A percentile compares a stretch with the other conserved stretches of the same genome.
These are phyloP conservation scores for Ceratobasidium sp. DNA, from an alignment of 1,284 basidiomycete species.

Conservation along the genomic window DNA sequence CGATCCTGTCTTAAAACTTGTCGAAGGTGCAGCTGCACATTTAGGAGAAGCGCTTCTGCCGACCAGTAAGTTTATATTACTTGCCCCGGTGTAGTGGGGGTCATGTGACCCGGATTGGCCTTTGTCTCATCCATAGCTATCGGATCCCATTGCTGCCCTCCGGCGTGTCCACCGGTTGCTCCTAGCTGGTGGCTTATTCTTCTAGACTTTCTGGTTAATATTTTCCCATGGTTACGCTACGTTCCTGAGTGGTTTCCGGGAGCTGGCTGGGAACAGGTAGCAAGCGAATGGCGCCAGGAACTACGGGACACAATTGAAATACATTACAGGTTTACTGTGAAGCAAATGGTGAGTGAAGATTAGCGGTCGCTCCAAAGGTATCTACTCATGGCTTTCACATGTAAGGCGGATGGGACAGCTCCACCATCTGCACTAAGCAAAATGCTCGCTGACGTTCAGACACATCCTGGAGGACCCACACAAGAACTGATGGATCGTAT, in stretches of 20 bases:
- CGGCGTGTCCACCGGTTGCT: too few relatives aligned
- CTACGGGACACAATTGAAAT: neutral
- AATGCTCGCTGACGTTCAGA: constrained; percentile 10
- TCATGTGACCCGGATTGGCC: too few relatives aligned
- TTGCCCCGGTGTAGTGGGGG: too few relatives aligned
- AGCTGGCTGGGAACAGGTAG: constrained; percentile 6
- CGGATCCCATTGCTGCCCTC: too few relatives aligned
- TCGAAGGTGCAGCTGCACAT: constrained; percentile 6
- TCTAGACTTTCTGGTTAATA: constrained; percentile 33
- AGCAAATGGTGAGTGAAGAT: constrained; percentile 14
- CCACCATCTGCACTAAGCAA: constrained; percentile 4
- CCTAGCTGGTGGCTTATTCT: neutral
- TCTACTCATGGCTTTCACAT: neutral
- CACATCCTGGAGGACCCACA: neutral
- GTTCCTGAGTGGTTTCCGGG: constrained; percentile 30
- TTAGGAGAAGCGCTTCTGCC: constrained; percentile 12
- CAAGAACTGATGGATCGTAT: constrained; percentile 12
- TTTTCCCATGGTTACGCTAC: constrained; percentile 17
- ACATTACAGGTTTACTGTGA: constrained; percentile 10
- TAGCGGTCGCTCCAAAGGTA: neutral
- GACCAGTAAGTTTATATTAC: neutral
- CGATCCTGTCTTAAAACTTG: neutral
- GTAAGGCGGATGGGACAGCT: constrained; percentile 8
- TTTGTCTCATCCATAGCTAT: too few relatives aligned
- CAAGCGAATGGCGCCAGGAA: constrained; percentile 11